These are phyloP conservation scores for Sindora glabra DNA, from an alignment of 306 rosid species.

Conservation along the genomic window DNA sequence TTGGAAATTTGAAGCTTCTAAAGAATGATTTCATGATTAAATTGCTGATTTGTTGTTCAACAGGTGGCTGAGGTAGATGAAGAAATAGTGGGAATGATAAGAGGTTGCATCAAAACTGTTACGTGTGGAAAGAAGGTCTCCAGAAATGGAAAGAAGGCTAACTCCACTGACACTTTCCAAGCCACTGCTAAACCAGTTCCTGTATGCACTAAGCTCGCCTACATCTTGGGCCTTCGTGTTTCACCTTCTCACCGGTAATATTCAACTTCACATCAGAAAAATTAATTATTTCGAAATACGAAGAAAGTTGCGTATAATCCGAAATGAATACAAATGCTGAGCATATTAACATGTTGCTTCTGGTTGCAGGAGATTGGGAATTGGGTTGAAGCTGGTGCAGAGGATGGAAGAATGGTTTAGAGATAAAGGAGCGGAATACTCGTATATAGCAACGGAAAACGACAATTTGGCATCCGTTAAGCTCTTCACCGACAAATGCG, in stretches of 20 bases:
- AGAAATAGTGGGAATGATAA: constrained; percentile 78
- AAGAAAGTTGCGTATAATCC: no score
- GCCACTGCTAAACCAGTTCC: constrained; percentile 33
- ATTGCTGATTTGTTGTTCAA: neutral
- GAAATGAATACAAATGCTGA: neutral
- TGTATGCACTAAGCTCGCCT: constrained; percentile 66
- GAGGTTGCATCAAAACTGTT: constrained; percentile 92
- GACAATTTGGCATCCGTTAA: constrained; percentile 75
- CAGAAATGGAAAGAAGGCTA: constrained; percentile 27
- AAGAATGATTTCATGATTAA: neutral
- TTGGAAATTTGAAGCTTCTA: neutral
- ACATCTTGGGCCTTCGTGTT: constrained; percentile 88
- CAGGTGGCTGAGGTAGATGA: constrained; percentile 77
- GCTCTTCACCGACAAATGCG: constrained; percentile 88
- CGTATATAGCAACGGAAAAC: constrained; percentile 85
- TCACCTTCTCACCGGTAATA: constrained; percentile 76
- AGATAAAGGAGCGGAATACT: constrained; percentile 70
- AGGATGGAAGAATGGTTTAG: constrained; percentile 71
- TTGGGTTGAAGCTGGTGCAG: constrained; percentile 60
- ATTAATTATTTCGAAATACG: no score
- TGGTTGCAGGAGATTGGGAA: constrained; percentile 77
- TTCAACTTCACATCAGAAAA: no score
- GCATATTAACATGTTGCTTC: neutral
- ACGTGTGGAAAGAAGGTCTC: constrained; percentile 63
- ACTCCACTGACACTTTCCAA: neutral